Base-by-base conservation (phyloP, 805 yeast species). In the Monosporozyma aerobia region DNA sequence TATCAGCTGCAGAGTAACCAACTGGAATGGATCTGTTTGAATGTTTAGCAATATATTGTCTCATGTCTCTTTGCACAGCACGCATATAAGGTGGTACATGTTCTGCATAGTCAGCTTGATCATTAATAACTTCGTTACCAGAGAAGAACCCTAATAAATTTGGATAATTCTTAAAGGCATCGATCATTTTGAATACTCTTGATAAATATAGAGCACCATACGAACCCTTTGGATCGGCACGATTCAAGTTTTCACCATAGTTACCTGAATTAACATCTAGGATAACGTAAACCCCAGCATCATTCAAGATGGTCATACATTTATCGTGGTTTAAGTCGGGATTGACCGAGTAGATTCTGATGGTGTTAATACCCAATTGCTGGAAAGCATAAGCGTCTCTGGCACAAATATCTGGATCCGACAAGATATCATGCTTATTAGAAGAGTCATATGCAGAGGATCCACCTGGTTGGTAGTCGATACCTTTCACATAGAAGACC, bases 1-100 rank as follows among this genome's bases (percentile, higher is more conserved):
- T 90, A 62, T 87, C 96, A 16, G 97, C 97, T 48, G 97, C 96
- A 8, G 96, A 85, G 70, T 90, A 90, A 35, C 97, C 97, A n/a
- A 90, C 96, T 5, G 96, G 97, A 54, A 90, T 84, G 8, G 81
- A 70, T 68, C 97, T 80, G 64, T 85, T 78, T 16, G 83, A 74
- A 60, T 85, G 81, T 52, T 78, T 73, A 30, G 78, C 71, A 56
- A 90, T 84, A 72, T 87, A 90, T 59, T 79, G 80, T 71, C 88
- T 90, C 81, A 89, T 82, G 68, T 90, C 98, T 67, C 98, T 86
- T 67, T 88, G 92, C 37, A 89, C 84, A 11, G 97, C 96, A 69
- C 95, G 84, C 54, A 90, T 80, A 64, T 86, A 88, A 50, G 80
- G 78, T 41, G 97, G 97, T 53, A 83, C 82, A 25, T 74, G 72